These are phyloP conservation scores for Stagonosporopsis cucurbitacearum DNA, from an alignment of 2,329 filamentous ascomycete species.

Conservation along the genomic window DNA sequence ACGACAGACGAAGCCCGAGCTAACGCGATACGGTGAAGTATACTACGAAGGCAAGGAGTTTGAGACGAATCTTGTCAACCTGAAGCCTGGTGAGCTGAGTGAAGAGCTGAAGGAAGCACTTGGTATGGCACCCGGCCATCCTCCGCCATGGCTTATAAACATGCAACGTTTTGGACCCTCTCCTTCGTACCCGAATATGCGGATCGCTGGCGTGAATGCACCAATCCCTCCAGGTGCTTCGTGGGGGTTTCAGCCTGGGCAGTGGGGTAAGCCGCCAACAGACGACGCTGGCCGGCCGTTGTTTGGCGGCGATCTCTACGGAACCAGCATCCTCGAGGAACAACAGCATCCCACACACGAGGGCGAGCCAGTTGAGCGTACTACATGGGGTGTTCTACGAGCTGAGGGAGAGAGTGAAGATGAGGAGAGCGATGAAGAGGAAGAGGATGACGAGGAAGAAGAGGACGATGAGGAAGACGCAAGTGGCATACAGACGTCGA, in stretches of 20 bases:
- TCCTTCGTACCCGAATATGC: conserved; percentile 92
- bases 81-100: conserved; percentile 87
- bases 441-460: conserved; percentile 68
- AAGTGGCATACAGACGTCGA: conserved; percentile 74
- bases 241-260: conserved; percentile 95
- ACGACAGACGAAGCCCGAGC: conserved; percentile 92
- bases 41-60: conserved; percentile 99
- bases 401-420: conserved; percentile 75
- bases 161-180: conserved; percentile 93
- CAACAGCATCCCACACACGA: conserved; percentile 59
- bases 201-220: conserved; percentile 92
- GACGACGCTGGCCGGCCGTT: conserved; percentile 91
- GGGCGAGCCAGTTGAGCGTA: conserved; percentile 83
- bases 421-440: conserved; percentile 64
- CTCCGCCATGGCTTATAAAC: conserved; percentile 96
- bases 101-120: conserved; percentile 91
- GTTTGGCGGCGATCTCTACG: conserved; percentile 94
- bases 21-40: conserved; percentile 97
- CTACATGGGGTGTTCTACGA: conserved; percentile 91
- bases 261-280: conserved; percentile 93
- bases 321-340: conserved; percentile 70
- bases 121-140: conserved; percentile 89
- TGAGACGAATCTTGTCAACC: conserved; percentile 90
- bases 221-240: conserved; percentile 85
- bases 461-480: conserved; percentile 69